Conservation (phyloP, 2,329 filamentous ascomycete genomes). For the Curvularia sp. region DNA sequence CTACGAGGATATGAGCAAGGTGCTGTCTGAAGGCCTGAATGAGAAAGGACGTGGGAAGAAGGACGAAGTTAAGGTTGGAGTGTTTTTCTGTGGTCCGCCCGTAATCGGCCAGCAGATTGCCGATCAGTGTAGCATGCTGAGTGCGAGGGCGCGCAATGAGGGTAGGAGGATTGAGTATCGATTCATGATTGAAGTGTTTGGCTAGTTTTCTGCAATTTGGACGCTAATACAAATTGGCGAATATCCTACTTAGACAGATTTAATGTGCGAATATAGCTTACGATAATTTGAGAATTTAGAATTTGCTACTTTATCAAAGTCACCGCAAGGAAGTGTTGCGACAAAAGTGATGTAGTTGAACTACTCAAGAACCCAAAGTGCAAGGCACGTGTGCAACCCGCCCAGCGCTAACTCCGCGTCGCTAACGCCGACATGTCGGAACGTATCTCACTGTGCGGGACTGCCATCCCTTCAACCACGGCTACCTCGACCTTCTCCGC, state of each 20-base stretch:
- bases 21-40: slow-evolving; percentile 25
- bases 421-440: slow-evolving; percentile 24
- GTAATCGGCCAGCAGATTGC: slow-evolving; percentile 63
- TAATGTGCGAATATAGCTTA: too few relatives aligned
- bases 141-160: slow-evolving; percentile 59
- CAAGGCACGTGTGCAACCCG: slow-evolving; percentile 12
- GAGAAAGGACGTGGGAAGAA: slow-evolving; percentile 29
- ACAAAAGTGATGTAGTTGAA: background rate
- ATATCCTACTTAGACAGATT: background rate
- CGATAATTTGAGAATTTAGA: background rate
- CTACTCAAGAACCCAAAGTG: too few relatives aligned
- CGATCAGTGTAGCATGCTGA: slow-evolving; percentile 61
- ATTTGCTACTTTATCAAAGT: background rate
- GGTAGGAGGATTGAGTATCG: slow-evolving; percentile 62
- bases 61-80: slow-evolving; percentile 57
- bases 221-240: too few relatives aligned
- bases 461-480: background rate
- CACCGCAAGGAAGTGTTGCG: background rate
- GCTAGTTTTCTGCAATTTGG: slow-evolving; percentile 33
- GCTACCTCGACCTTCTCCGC: background rate
- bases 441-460: slow-evolving; percentile 1
- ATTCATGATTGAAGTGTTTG: slow-evolving; percentile 67
- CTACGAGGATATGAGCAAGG: slow-evolving; percentile 60
- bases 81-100: slow-evolving; percentile 65
- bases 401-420: slow-evolving; percentile 14